These are phyloP conservation scores for Pascua sp. DNA, from an alignment of 1,284 basidiomycete species.

Conservation along the genomic window DNA sequence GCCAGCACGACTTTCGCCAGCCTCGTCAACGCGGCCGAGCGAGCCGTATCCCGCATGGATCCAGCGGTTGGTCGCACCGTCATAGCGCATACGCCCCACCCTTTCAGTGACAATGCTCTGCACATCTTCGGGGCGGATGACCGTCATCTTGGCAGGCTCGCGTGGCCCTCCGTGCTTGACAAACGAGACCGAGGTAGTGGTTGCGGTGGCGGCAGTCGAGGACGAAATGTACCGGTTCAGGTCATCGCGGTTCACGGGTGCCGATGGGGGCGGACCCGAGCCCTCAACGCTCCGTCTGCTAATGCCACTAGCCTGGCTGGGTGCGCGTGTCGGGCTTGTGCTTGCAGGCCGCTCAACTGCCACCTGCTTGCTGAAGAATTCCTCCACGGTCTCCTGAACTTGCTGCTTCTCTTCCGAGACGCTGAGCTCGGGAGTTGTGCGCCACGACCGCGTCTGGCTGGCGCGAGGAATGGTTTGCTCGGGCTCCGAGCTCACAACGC, in stretches of 20 bases:
- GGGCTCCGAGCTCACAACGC: constrained; percentile 1
- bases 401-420: neutral
- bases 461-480: constrained; percentile 3
- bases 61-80: constrained; percentile 76
- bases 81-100: constrained; percentile 82
- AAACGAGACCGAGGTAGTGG: constrained; percentile 74
- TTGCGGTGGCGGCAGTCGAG: constrained; percentile 57
- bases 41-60: constrained; percentile 56
- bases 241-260: constrained; percentile 55
- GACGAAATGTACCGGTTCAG: constrained; percentile 76
- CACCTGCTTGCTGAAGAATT: no score
- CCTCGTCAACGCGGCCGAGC: constrained; percentile 41
- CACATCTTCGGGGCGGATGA: constrained; percentile 73
- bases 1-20: constrained; percentile 34
- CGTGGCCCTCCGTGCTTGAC: constrained; percentile 72
- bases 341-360: no score
- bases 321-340: no score
- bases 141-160: constrained; percentile 44
- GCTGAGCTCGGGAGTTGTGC: neutral
- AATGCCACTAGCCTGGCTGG: neutral
- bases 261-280: constrained; percentile 10
- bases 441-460: no score
- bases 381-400: no score
- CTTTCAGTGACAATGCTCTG: constrained; percentile 60
- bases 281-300: constrained; percentile 5